phyloP scores from a whole-genome alignment of 73 alveolate genomes.

The Tetrahymena malaccensis region DNA sequence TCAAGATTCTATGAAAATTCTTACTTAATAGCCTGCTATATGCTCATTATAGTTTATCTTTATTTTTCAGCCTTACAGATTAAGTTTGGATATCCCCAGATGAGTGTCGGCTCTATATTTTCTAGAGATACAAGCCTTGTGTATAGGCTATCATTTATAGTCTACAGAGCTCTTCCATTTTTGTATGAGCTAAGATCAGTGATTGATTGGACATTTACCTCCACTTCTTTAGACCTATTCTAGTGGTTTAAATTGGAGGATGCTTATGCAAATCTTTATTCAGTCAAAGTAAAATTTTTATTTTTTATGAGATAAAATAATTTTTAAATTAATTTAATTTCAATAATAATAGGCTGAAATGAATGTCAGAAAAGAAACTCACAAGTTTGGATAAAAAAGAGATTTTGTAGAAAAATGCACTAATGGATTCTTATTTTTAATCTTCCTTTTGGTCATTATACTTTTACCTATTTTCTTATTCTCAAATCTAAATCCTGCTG shows the following conservation, averaged over 20 bases:
- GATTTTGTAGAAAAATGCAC: constrained; percentile 49
- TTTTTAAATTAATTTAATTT: too few relatives aligned
- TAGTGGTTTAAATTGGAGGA: constrained; percentile 91
- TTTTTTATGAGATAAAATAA: too few relatives aligned
- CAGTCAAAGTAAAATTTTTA: background rate
- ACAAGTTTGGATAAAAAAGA: constrained; percentile 33
- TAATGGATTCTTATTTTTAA: constrained; percentile 59
- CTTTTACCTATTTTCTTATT: constrained; percentile 83
- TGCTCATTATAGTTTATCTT: constrained; percentile 62
- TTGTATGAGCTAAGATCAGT: constrained; percentile 82
- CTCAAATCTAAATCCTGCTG: constrained; percentile 83
- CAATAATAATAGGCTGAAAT: constrained; percentile 2
- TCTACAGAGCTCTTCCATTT: constrained; percentile 83
- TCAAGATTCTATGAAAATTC: constrained; percentile 22
- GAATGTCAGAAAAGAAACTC: constrained; percentile 16
- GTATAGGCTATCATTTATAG: constrained; percentile 55
- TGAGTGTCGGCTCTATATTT: constrained; percentile 35
- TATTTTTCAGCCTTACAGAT: constrained; percentile 62
- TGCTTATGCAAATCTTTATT: constrained; percentile 72
- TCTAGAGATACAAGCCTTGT: constrained; percentile 36
- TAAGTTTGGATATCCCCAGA: constrained; percentile 73
- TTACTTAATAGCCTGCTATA: constrained; percentile 57
- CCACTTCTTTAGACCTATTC: constrained; percentile 84
- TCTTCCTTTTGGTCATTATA: constrained; percentile 55
- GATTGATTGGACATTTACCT: constrained; percentile 95